Evolutionary conservation across 345 rosid genomes (phyloP).

Genomic region (Salix viminalis): DNA sequence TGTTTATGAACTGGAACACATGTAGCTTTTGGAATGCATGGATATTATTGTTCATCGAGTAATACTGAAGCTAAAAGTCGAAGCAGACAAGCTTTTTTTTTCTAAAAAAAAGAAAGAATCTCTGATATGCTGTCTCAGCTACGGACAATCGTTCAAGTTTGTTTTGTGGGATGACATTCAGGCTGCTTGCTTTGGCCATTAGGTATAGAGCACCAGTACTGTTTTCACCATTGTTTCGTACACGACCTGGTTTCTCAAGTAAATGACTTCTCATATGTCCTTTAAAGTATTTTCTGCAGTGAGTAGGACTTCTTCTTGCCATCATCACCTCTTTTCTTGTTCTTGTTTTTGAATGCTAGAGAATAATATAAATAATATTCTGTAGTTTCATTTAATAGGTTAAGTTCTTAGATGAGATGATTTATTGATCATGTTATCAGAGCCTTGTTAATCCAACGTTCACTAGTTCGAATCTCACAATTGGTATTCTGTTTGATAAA

Average conservation of each 20-base stretch:
- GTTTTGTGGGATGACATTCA: slow-evolving; percentile 4
- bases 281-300: neutral
- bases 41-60: neutral
- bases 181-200: neutral
- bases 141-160: slow-evolving; percentile 8
- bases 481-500: too few relatives aligned
- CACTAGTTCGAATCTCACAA: too few relatives aligned
- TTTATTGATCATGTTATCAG: too few relatives aligned
- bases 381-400: too few relatives aligned
- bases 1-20: neutral
- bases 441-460: fast-evolving
- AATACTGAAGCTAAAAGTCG: neutral
- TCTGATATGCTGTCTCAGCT: slow-evolving; percentile 13
- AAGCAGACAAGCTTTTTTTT: slow-evolving; percentile 9
- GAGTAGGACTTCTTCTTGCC: neutral
- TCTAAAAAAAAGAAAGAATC: slow-evolving; percentile 17
- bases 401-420: too few relatives aligned
- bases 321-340: neutral
- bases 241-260: neutral
- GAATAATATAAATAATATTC: too few relatives aligned
- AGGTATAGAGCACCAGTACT: neutral
- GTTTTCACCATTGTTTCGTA: neutral
- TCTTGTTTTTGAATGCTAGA: neutral
- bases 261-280: neutral
- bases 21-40: neutral